phyloP scores from a whole-genome alignment of 2,329 filamentous ascomycete species.

The Ploettnerulaceae sp. region DNA sequence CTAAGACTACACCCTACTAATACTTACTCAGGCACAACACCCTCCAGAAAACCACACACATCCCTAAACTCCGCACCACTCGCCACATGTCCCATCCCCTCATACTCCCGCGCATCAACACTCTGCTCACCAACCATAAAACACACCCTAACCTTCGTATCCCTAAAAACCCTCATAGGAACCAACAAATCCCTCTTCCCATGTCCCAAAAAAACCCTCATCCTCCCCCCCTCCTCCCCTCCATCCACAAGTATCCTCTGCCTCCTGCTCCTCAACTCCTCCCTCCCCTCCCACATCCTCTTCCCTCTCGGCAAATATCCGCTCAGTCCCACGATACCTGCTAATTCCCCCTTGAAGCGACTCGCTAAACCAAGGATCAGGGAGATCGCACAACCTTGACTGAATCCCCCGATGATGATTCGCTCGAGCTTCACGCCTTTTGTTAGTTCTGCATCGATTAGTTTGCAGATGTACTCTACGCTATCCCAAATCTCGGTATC shows the following conservation, averaged over 20 bases:
- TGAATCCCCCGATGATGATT: slow-evolving; percentile 81
- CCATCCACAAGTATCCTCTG: slow-evolving; percentile 30
- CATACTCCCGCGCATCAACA: slow-evolving; percentile 42
- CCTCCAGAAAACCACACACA: slow-evolving; percentile 36
- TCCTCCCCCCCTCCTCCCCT: slow-evolving; percentile 36
- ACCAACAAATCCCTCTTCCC: slow-evolving; percentile 45
- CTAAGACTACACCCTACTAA: neutral
- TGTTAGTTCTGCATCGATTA: slow-evolving; percentile 74
- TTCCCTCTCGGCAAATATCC: slow-evolving; percentile 44
- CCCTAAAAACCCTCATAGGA: slow-evolving; percentile 41
- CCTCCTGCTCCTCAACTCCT: slow-evolving; percentile 32
- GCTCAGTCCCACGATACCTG: slow-evolving; percentile 78
- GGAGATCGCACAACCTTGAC: slow-evolving; percentile 78
- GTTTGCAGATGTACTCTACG: slow-evolving; percentile 66
- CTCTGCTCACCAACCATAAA: slow-evolving; percentile 36
- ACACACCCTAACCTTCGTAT: slow-evolving; percentile 35
- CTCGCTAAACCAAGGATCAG: slow-evolving; percentile 65
- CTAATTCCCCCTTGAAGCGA: slow-evolving; percentile 54
- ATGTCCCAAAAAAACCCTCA: slow-evolving; percentile 43
- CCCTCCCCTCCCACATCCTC: slow-evolving; percentile 37
- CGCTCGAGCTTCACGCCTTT: slow-evolving; percentile 72
- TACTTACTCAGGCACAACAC: slow-evolving; percentile 12
- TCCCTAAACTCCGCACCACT: slow-evolving; percentile 41
- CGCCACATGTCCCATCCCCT: slow-evolving; percentile 43
- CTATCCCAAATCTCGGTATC: slow-evolving; percentile 67